Base-by-base conservation (phyloP, 495 filamentous ascomycete genomes). In the Hypoxylon intermedium region DNA sequence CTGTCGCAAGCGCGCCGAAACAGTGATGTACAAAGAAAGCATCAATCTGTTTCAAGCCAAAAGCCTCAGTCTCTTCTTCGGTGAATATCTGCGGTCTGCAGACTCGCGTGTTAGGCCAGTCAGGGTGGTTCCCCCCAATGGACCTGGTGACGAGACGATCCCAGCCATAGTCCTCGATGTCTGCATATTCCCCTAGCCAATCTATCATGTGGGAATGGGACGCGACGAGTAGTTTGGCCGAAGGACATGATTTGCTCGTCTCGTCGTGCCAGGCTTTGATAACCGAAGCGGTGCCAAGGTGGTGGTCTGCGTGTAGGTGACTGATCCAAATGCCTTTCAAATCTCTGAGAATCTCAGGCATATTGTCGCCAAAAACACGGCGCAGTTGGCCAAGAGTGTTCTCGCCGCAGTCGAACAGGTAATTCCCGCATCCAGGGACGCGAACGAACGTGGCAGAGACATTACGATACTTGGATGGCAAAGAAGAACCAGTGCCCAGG, bases 281-380 rank as follows among this genome's bases (percentile, higher is more conserved):
- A 20, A 97, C 75, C 13, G 87, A 81, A 20, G 81, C 80, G 0
- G 86, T 90, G 24, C 94, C 94, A 15, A 98, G 83, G 67, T 99
- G 94, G 73, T 99, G 94, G 76, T 99, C 94, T 21, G 94, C 94
- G 68, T 99, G 94, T 46, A 93, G 74, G 73, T 99, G 94, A 67
- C 89, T 93, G 68, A 99, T 93, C 88, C 90, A 97, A 49, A 99
- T 89, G 61, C 85, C 82, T 31, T 88, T 89, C 20, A 99, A 78
- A 54, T 96, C 89, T 49, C 77, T 76, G 9, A 98, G 76, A 9
- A 97, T 76, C 28, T 86, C 81, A n/a, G 78, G 76, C 4, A 93
- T 72, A 61, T 91, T 79, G 16, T 78, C 72, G 2, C 79, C 78
- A 64, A 87, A 95, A 2, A 89, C 74, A 36, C 94, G 89, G 49